phyloP scores from a whole-genome alignment of 371 early-diverging fungal genomes.

The Lichtheimia ramosa region DNA sequence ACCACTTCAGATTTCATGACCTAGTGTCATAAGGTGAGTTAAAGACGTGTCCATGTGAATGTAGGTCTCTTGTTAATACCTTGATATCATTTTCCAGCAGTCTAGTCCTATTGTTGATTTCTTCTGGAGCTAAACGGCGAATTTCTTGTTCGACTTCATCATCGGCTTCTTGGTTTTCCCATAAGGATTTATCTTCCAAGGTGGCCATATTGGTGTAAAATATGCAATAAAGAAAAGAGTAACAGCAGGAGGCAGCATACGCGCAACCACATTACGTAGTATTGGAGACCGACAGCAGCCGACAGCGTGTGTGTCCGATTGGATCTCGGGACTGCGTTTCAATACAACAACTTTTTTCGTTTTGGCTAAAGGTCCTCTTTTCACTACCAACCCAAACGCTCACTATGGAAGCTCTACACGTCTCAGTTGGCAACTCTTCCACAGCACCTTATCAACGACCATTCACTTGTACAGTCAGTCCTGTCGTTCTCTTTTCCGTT shows the following conservation, averaged over 20 bases:
- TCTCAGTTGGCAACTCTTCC: constrained; percentile 34
- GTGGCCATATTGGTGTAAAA: constrained; percentile 48
- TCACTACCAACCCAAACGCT: not conserved
- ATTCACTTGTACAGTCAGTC: constrained; percentile 68
- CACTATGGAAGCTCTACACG: constrained; percentile 34
- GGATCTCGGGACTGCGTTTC: constrained; percentile 9
- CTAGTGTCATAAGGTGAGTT: constrained; percentile 33
- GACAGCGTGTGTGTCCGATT: not conserved
- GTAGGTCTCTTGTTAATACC: constrained; percentile 43
- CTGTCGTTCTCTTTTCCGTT: constrained; percentile 89
- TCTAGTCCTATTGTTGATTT: constrained; percentile 88
- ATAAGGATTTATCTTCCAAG: constrained; percentile 69
- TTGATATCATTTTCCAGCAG: constrained; percentile 95
- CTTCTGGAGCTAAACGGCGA: constrained; percentile 84
- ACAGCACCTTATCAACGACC: constrained; percentile 57
- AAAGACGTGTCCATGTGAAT: not conserved
- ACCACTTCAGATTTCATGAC: constrained; percentile 90
- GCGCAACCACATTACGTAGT: constrained; percentile 10
- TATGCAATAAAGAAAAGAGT: not conserved
- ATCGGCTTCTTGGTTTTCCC: constrained; percentile 58
- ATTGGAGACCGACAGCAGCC: too few relatives aligned
- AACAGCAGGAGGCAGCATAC: not conserved
- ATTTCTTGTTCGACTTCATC: constrained; percentile 92
- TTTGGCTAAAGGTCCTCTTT: not conserved
- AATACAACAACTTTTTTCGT: constrained; percentile 5